Evolutionary conservation across 73 alveolate species (phyloP).

Genomic region (Paramecium sonneborni): DNA sequence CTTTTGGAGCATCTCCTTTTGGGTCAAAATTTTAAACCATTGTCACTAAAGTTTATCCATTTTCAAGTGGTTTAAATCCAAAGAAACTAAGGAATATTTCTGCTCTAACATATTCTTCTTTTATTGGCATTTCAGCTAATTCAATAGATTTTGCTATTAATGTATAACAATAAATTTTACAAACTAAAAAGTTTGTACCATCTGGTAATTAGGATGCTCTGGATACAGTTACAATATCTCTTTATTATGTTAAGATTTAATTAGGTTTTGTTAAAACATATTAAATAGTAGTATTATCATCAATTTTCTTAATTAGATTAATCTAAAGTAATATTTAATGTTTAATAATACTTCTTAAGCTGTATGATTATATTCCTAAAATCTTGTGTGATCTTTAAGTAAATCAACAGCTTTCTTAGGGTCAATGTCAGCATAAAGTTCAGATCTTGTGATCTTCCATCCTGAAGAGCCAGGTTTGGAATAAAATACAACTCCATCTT

Average conservation of each 20-base stretch:
- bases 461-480: background rate
- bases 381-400: background rate
- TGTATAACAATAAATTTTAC: background rate
- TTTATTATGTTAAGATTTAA: background rate
- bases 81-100: background rate
- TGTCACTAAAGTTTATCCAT: background rate
- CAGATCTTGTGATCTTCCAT: background rate
- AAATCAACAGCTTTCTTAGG: background rate
- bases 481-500: background rate
- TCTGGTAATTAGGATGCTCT: background rate
- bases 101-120: background rate
- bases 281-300: background rate
- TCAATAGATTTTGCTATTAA: background rate
- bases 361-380: background rate
- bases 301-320: background rate
- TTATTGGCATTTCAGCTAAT: background rate
- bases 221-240: background rate
- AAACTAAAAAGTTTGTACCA: background rate
- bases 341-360: background rate
- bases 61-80: background rate
- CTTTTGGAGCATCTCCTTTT: background rate
- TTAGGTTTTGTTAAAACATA: background rate
- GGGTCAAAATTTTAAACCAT: no score
- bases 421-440: background rate
- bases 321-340: background rate